Percentiles rank a stretch among this genome's conserved stretches.
phyloP scores from a whole-genome alignment of 768 basidiomycete genomes.

The Agaricus blazei region DNA sequence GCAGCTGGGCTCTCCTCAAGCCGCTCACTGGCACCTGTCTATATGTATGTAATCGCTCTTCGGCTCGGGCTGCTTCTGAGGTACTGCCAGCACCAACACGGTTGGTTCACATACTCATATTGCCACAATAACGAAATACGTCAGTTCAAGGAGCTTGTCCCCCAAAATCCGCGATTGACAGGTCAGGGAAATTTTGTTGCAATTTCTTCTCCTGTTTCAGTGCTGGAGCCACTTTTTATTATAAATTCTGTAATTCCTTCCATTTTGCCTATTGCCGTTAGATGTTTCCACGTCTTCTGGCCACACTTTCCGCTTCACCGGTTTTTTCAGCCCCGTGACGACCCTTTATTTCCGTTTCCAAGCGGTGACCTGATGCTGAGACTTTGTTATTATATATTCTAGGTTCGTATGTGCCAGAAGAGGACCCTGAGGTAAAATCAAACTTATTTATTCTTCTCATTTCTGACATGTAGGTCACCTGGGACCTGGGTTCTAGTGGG shows the following conservation, averaged over 20 bases:
- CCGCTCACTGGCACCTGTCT: slow-evolving; percentile 78
- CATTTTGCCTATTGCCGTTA: slow-evolving; percentile 16
- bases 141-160: slow-evolving; percentile 85
- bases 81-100: slow-evolving; percentile 65
- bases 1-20: slow-evolving; percentile 79
- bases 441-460: slow-evolving; percentile 22
- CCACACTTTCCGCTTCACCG: slow-evolving; percentile 7
- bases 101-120: slow-evolving; percentile 97
- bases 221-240: slow-evolving; percentile 10
- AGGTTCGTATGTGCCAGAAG: slow-evolving; percentile 76
- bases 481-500: slow-evolving; percentile 44
- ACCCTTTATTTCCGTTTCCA: slow-evolving; percentile 16
- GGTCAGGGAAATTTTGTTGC: slow-evolving; percentile 35
- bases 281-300: slow-evolving; percentile 15
- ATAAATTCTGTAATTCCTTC: slow-evolving; percentile 13
- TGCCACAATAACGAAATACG: slow-evolving; percentile 94
- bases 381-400: slow-evolving; percentile 13
- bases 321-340: neutral
- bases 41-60: slow-evolving; percentile 55
- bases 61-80: slow-evolving; percentile 18
- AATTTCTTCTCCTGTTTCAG: slow-evolving; percentile 5
- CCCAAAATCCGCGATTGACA: slow-evolving; percentile 57
- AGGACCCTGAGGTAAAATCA: slow-evolving; percentile 69
- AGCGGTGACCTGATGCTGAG: slow-evolving; percentile 10
- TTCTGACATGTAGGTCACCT: slow-evolving; percentile 4